A percentile compares a stretch with the other conserved stretches of the same genome.
phyloP scores from a whole-genome alignment of 768 basidiomycete species.

The Dentipellis fragilis region DNA sequence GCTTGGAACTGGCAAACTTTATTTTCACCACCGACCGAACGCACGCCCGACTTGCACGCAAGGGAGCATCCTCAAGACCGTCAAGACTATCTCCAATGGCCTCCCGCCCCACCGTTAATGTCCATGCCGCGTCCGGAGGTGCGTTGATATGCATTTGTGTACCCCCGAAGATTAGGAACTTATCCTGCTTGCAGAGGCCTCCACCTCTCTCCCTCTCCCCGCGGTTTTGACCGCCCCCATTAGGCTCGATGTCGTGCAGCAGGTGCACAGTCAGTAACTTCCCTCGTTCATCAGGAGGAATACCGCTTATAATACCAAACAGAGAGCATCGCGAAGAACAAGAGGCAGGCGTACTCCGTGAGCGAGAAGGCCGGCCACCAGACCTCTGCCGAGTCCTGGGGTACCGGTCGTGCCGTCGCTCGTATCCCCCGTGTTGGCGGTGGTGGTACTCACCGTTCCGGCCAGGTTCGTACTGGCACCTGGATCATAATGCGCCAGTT shows the following conservation, averaged over 20 bases:
- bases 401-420: constrained; percentile 99
- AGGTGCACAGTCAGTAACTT: constrained; percentile 90
- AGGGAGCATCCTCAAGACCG: neutral
- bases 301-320: constrained; percentile 13
- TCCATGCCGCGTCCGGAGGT: constrained; percentile 73
- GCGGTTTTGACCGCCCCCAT: constrained; percentile 98
- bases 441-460: constrained; percentile 96
- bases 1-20: constrained; percentile 16
- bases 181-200: constrained; percentile 46
- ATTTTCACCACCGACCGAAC: neutral
- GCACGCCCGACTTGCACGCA: neutral
- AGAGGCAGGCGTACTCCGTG: constrained; percentile 93
- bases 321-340: constrained; percentile 99
- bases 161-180: neutral
- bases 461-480: constrained; percentile 52
- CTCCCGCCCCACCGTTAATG: constrained; percentile 85
- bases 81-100: constrained; percentile 46
- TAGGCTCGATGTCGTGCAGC: constrained; percentile 94
- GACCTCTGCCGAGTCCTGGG: constrained; percentile 98
- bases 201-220: constrained; percentile 83
- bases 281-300: neutral
- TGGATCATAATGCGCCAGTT: neutral
- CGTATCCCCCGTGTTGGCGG: constrained; percentile 99
- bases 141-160: constrained; percentile 10
- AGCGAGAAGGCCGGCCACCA: constrained; percentile 98